These are phyloP conservation scores for Coniochaeta sp. DNA, from an alignment of 2,329 filamentous ascomycete genomes.

Conservation along the genomic window DNA sequence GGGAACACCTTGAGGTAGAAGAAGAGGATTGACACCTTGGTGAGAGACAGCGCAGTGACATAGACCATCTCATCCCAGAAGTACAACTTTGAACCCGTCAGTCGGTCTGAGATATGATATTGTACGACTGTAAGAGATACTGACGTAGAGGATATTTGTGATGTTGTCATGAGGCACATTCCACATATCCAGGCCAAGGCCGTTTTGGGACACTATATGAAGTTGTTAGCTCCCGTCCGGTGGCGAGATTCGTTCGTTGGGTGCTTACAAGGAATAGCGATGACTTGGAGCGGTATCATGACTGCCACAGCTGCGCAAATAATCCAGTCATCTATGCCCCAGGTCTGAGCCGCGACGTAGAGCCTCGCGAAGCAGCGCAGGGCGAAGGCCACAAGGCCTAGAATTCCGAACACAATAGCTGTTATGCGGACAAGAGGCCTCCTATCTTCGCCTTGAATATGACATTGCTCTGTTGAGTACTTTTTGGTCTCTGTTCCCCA, in stretches of 20 bases:
- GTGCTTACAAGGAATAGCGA: conserved; percentile 17
- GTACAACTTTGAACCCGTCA: conserved; percentile 14
- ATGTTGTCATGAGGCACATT: conserved; percentile 31
- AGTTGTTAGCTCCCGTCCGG: neutral
- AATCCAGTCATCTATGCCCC: conserved; percentile 22
- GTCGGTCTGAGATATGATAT: neutral
- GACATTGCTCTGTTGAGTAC: conserved; percentile 18
- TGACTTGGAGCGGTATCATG: conserved; percentile 13
- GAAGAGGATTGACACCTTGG: conserved; percentile 25
- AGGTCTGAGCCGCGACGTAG: conserved; percentile 15
- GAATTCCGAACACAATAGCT: conserved; percentile 16
- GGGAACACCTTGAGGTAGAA: conserved; percentile 28
- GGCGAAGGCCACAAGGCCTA: conserved; percentile 20
- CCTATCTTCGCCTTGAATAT: conserved; percentile 17
- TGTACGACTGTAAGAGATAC: neutral
- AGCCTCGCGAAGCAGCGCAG: conserved; percentile 20
- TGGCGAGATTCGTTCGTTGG: neutral
- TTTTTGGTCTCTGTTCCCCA: conserved; percentile 17
- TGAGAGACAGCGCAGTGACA: conserved; percentile 18
- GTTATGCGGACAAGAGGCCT: conserved; percentile 16
- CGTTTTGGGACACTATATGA: conserved; percentile 25
- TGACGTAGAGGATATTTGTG: conserved; percentile 29
- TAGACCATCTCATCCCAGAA: conserved; percentile 21
- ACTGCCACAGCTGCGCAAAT: conserved; percentile 18
- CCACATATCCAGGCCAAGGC: conserved; percentile 37